phyloP scores from a whole-genome alignment of 1,284 basidiomycete genomes.

The Ustilago xerochloae region DNA sequence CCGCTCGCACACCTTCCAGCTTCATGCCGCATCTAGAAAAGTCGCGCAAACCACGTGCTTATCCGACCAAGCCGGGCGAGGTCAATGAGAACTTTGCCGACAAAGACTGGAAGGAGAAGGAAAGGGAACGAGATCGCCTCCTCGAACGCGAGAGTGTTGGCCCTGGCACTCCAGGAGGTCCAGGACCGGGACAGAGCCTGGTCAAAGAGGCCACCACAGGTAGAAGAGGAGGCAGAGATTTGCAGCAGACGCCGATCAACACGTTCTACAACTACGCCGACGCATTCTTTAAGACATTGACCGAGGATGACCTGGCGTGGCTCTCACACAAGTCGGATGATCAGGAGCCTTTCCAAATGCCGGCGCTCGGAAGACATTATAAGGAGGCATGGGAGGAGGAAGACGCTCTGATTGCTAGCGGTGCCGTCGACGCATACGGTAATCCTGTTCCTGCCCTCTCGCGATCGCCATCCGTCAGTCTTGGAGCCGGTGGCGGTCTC shows the following conservation, averaged over 20 bases:
- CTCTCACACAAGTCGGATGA: conserved; percentile 75
- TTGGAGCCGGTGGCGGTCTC: conserved; percentile 32
- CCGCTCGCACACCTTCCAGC: conserved; percentile 49
- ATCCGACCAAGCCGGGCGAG: conserved; percentile 61
- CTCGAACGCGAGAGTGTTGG: conserved; percentile 49
- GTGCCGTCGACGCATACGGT: conserved; percentile 38
- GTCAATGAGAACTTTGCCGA: conserved; percentile 63
- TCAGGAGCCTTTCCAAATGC: conserved; percentile 84
- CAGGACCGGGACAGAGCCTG: conserved; percentile 47
- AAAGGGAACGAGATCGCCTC: conserved; percentile 56
- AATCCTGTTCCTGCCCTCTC: conserved; percentile 26
- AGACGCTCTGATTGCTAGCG: conserved; percentile 72
- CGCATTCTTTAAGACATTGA: conserved; percentile 66
- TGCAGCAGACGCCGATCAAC: conserved; percentile 62
- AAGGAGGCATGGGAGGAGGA: conserved; percentile 89
- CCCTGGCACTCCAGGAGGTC: conserved; percentile 45
- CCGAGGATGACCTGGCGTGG: conserved; percentile 67
- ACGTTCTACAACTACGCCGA: conserved; percentile 65
- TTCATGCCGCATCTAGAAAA: conserved; percentile 53
- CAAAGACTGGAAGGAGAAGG: conserved; percentile 63
- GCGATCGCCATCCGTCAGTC: conserved; percentile 35
- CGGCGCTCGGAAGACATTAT: conserved; percentile 88
- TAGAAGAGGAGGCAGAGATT: conserved; percentile 50
- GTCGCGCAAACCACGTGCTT: conserved; percentile 43
- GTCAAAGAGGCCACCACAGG: conserved; percentile 50